Evolutionary conservation across 2,329 filamentous ascomycete species (phyloP), one percentile per base, ranked within the genome.

Genomic region (Neocucurbitaria cava): DNA sequence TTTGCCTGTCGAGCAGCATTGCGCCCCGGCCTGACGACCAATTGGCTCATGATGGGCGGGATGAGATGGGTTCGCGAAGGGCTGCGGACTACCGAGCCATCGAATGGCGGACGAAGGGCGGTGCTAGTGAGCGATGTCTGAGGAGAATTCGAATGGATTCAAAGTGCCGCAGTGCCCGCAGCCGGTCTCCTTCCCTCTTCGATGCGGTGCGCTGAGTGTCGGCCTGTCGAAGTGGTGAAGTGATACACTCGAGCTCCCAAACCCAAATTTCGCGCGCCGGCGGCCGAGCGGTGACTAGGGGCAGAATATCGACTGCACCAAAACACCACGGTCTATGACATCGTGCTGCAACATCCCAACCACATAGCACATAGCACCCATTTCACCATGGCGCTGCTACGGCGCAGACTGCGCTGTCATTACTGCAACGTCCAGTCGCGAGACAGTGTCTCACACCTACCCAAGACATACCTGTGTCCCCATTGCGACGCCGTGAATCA

Each of bases 401-500:
- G 71, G 58, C 72, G 73, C 62, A 61, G 66, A 33, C 52, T 76
- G 46, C 70, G 68, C 59, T 76, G 72, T 41, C 70, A 71, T 47
- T 74, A 72, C 49, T 76, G 73, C 61, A 71, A 70, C 28, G 40
- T 53, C 23, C 56, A 61, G 45, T 67, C 68, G 33, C 62, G 59
- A 13, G 66, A 68, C 26, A 49, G 57, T 23, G 55, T 67, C 9
- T 41, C 58, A 7, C 66, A 66, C 13, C 53, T 69, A 36, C 62
- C 68, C 10, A 53, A 56, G 24, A 56, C 56, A 39, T 75, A 66
- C 54, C 50, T 62, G 20, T 75, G 74, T 76, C 78, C 83, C 18
- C 80, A 84, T 57, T 99, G 95, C 80, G 90, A 95, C 67, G 90
- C 93, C 17, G 87, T 89, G 54, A 99, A 98, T 76, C 90, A 91